These are phyloP conservation scores for Parmelia sp. DNA, from an alignment of 495 filamentous ascomycete genomes.

Conservation along the genomic window DNA sequence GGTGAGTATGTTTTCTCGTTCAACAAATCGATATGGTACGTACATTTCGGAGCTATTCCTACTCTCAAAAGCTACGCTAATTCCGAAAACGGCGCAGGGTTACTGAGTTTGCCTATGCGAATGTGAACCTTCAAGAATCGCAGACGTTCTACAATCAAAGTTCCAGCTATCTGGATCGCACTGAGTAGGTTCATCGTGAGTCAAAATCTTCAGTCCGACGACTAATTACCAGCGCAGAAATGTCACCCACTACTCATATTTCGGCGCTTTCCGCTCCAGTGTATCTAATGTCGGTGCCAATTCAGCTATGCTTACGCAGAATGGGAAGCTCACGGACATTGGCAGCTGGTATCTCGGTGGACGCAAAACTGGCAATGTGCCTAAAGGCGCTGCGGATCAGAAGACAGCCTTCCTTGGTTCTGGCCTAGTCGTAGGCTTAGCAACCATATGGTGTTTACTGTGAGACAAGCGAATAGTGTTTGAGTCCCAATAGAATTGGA, in stretches of 20 bases:
- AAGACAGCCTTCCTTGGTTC: neutral
- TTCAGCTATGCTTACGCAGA: constrained; percentile 38
- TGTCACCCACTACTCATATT: constrained; percentile 73
- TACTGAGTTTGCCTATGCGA: constrained; percentile 59
- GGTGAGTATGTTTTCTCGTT: constrained; percentile 49
- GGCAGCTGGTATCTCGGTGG: constrained; percentile 19
- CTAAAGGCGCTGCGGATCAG: constrained; percentile 1
- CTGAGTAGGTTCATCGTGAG: constrained; percentile 7
- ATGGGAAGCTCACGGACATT: constrained; percentile 34
- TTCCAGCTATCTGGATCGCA: constrained; percentile 22
- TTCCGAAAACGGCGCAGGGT: no score
- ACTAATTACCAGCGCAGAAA: constrained; percentile 32
- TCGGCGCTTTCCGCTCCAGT: constrained; percentile 61
- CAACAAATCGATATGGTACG: constrained; percentile 57
- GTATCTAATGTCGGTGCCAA: constrained; percentile 54
- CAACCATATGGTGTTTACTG: neutral
- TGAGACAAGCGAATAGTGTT: neutral
- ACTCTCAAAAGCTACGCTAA: no score
- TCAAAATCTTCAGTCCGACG: constrained; percentile 19
- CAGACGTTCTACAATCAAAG: constrained; percentile 36
- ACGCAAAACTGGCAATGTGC: constrained; percentile 13
- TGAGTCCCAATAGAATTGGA: neutral
- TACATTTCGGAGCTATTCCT: no score
- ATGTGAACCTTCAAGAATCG: constrained; percentile 44
- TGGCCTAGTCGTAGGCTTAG: neutral